A percentile compares a stretch with the other conserved stretches of the same genome.
Conservation (phyloP, 768 basidiomycete genomes). For the Mycena galopus region DNA sequence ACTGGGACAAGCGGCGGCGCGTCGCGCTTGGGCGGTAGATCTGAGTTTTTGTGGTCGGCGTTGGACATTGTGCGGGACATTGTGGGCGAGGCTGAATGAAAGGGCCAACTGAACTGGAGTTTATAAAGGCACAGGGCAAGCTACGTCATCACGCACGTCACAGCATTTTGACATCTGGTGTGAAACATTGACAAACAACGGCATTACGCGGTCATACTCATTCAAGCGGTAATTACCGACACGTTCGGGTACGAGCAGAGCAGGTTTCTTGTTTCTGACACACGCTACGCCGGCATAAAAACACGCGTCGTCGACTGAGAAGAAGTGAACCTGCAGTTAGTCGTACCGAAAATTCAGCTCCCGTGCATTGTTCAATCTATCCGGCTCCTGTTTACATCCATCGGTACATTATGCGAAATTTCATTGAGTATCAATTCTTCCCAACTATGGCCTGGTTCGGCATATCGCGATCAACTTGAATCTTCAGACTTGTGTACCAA, state of each 20-base stretch:
- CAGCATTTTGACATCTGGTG: not conserved
- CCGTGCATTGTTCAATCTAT: too few relatives aligned
- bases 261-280: too few relatives aligned
- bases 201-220: not conserved
- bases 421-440: too few relatives aligned
- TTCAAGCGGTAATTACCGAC: too few relatives aligned
- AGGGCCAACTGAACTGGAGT: not conserved
- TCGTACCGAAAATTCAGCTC: too few relatives aligned
- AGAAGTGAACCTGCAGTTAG: too few relatives aligned
- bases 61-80: constrained; percentile 1
- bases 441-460: constrained; percentile 15
- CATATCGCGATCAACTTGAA: constrained; percentile 11
- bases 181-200: not conserved
- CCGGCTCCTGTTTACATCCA: too few relatives aligned
- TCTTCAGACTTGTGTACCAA: constrained; percentile 10
- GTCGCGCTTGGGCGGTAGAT: constrained; percentile 42
- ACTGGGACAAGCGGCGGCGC: constrained; percentile 46
- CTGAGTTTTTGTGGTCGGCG: not conserved
- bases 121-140: not conserved
- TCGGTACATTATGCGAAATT: too few relatives aligned
- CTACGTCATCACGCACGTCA: not conserved
- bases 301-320: too few relatives aligned
- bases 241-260: too few relatives aligned
- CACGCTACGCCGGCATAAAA: too few relatives aligned
- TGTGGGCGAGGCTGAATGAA: not conserved